These are phyloP conservation scores for Fusarium sororula DNA, from an alignment of 2,329 filamentous ascomycete species.

Conservation along the genomic window DNA sequence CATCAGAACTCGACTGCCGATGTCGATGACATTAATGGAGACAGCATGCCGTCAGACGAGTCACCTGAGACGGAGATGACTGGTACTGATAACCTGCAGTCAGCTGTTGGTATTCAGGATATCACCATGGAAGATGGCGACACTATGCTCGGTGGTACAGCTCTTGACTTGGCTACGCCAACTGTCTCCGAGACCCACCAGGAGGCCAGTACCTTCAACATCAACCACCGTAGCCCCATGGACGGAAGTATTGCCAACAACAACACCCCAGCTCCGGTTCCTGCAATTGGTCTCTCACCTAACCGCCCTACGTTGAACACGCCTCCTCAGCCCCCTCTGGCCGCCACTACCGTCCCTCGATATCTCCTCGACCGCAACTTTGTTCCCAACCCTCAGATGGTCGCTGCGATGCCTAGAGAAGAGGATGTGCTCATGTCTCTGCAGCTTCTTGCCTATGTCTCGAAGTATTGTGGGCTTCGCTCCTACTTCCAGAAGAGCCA, in stretches of 20 bases:
- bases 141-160: conserved; percentile 77
- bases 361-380: conserved; percentile 81
- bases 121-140: conserved; percentile 82
- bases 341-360: conserved; percentile 76
- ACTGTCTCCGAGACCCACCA: conserved; percentile 82
- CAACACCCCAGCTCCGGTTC: conserved; percentile 70
- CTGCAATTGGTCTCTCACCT: conserved; percentile 77
- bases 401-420: conserved; percentile 93
- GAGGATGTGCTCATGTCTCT: conserved; percentile 98
- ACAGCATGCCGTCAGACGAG: conserved; percentile 83
- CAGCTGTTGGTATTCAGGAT: conserved; percentile 85
- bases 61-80: conserved; percentile 81
- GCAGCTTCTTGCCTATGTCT: conserved; percentile 95
- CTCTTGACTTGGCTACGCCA: conserved; percentile 78
- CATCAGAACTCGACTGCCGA: conserved; percentile 93
- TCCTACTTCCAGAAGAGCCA: conserved; percentile 97
- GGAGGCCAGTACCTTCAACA: conserved; percentile 91
- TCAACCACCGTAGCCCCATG: conserved; percentile 83
- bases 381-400: conserved; percentile 74
- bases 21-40: conserved; percentile 84
- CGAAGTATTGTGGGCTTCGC: conserved; percentile 96
- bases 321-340: conserved; percentile 77
- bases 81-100: conserved; percentile 81
- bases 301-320: conserved; percentile 75
- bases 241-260: conserved; percentile 86